Percentiles rank a stretch among this genome's conserved stretches.
Evolutionary conservation across 73 alveolate genomes (phyloP).

Genomic region (Durusdinium trenchii): DNA sequence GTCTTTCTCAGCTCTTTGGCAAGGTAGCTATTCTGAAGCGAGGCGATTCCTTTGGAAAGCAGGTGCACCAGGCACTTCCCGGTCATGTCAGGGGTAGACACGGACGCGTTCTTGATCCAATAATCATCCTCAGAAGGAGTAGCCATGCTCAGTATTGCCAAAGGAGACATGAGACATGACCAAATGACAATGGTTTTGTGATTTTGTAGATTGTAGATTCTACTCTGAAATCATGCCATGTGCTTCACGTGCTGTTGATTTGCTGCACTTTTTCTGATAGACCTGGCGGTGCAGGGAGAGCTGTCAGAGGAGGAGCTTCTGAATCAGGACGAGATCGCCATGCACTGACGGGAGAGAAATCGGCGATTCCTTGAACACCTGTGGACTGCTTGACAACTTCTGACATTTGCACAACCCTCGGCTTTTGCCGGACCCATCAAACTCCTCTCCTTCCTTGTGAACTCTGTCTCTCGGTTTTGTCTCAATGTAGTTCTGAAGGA

Average conservation of each 20-base stretch:
- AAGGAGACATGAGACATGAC: neutral
- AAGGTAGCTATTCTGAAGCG: constrained; percentile 78
- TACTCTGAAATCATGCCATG: no score
- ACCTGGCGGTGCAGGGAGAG: constrained; percentile 65
- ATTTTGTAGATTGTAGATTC: neutral
- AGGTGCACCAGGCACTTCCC: constrained; percentile 38
- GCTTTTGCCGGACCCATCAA: neutral
- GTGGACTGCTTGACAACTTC: neutral
- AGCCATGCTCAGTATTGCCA: neutral
- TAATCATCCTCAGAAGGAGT: neutral
- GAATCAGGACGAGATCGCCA: constrained; percentile 13
- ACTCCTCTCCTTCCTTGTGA: neutral
- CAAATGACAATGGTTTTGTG: neutral
- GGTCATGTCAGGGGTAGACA: no score
- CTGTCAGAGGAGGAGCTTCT: constrained; percentile 58
- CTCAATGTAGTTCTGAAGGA: neutral
- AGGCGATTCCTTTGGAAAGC: constrained; percentile 84
- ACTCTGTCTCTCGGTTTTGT: neutral
- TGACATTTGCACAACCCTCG: neutral
- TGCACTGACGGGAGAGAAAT: neutral
- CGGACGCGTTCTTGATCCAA: no score
- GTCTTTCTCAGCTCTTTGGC: no score
- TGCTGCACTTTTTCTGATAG: no score
- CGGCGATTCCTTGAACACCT: neutral
- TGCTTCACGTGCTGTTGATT: no score